Conservation (phyloP, 2,329 filamentous ascomycete genomes). For the Elsinoe arachidis region DNA sequence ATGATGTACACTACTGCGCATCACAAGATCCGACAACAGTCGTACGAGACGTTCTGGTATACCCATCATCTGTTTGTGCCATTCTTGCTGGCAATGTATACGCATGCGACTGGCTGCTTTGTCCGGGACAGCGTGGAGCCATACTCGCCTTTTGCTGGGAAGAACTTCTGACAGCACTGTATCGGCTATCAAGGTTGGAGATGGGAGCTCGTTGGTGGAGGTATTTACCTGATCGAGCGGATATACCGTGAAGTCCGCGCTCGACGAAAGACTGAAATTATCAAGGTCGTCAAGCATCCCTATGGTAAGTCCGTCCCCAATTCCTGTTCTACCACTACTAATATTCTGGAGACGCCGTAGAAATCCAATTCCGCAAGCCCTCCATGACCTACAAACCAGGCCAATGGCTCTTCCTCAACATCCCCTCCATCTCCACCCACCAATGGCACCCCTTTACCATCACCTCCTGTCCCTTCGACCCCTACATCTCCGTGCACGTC, state of each 20-base stretch:
- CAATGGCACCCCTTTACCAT: slow-evolving; percentile 99
- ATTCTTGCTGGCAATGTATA: slow-evolving; percentile 88
- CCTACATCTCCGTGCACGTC: slow-evolving; percentile 88
- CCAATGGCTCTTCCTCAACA: slow-evolving; percentile 95
- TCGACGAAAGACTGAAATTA: slow-evolving; percentile 76
- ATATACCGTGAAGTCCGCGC: slow-evolving; percentile 85
- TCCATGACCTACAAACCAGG: slow-evolving; percentile 97
- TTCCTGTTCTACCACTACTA: slow-evolving; percentile 23
- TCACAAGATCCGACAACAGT: slow-evolving; percentile 87
- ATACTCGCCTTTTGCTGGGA: slow-evolving; percentile 75
- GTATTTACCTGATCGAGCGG: slow-evolving; percentile 76
- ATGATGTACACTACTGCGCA: slow-evolving; percentile 97
- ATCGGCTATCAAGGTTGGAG: slow-evolving; percentile 94
- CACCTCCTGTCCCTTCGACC: slow-evolving; percentile 93
- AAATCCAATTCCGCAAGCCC: slow-evolving; percentile 94
- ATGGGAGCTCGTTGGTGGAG: slow-evolving; percentile 86
- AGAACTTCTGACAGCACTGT: slow-evolving; percentile 81
- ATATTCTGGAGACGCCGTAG: slow-evolving; percentile 63
- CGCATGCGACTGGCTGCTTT: slow-evolving; percentile 92
- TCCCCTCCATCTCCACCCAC: slow-evolving; percentile 75
- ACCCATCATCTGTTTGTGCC: slow-evolving; percentile 98
- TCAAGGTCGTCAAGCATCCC: slow-evolving; percentile 88
- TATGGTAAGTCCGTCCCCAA: slow-evolving; percentile 55
- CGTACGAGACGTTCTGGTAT: slow-evolving; percentile 98
- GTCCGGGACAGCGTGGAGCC: slow-evolving; percentile 69